Conservation (phyloP, 768 basidiomycete species). For the Cystobasidium ongulense region DNA sequence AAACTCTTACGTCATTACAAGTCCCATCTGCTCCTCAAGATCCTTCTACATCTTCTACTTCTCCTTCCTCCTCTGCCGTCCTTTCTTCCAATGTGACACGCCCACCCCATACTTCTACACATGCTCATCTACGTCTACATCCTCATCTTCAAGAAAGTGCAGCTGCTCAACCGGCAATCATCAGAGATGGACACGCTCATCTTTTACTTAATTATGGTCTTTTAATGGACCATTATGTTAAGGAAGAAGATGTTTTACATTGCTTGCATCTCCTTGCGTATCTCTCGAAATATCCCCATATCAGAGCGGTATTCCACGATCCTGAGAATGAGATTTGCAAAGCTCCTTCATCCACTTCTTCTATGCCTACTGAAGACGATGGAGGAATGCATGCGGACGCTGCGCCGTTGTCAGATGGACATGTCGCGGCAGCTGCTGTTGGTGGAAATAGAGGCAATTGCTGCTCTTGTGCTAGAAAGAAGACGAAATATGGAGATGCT, state of each 20-base stretch:
- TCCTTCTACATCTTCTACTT: not conserved
- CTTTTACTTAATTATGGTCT: constrained; percentile 18
- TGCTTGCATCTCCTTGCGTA: constrained; percentile 89
- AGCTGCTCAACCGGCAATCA: not conserved
- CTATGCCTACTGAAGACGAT: not conserved
- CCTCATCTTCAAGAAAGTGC: not conserved
- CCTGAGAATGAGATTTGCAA: constrained; percentile 45
- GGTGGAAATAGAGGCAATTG: constrained; percentile 1
- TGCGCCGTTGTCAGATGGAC: too few relatives aligned
- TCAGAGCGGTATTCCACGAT: constrained; percentile 90
- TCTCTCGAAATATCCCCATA: constrained; percentile 94
- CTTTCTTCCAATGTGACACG: not conserved
- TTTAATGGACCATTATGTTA: constrained; percentile 50
- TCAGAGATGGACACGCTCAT: not conserved
- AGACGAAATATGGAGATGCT: constrained; percentile 13
- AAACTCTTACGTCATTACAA: not conserved
- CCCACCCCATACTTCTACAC: not conserved
- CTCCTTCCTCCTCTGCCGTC: not conserved
- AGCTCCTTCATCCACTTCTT: not conserved
- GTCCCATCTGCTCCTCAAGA: not conserved
- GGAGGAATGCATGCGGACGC: not conserved
- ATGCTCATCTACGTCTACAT: constrained; percentile 5
- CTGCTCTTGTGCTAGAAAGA: constrained; percentile 20
- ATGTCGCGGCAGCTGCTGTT: not conserved
- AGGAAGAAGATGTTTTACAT: constrained; percentile 87